Base-by-base conservation (phyloP, 2,329 filamentous ascomycete genomes). In the Paecilomyces formosus region DNA sequence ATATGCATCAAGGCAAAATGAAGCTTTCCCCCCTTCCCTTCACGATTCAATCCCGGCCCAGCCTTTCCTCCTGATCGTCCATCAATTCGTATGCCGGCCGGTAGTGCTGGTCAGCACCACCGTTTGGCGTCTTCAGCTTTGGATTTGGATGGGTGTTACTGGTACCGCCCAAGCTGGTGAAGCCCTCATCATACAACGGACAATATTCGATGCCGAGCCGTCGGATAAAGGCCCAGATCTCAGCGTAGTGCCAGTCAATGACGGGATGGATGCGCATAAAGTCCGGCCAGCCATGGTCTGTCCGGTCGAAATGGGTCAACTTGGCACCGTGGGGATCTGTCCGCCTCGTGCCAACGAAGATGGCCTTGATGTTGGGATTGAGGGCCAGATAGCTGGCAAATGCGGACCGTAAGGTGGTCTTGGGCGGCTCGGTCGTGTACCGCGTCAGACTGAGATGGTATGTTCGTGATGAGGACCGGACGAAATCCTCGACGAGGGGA, bases 221-320 rank as follows among this genome's bases (percentile, higher is more conserved):
- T 30, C 67, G 69, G 81, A 90, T 80, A 70, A 95, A 92, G 18
- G 87, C 85, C 94, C 94, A 97, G 57, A 97, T 93, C 73, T 97
- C 93, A 11, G 85, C 84, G 74, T 97, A 96, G 72, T 94, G 90
- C 94, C 94, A 99, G 75, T 99, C 94, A 69, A 99, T 92, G 9
- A 99, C 89, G 0, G 94, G 93, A 74, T 99, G 92, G 60, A 97
- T 82, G 59, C 94, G 85, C 87, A 97, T 92, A 69, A 97, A 96
- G 51, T 81, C 78, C 35, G 94, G 94, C 94, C 94, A 99, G 1
- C 88, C 92, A 35, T 83, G 79, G 74, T 97, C 94, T 3, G 94
- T 99, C 55, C 82, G 83, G 70, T 96, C 90, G 70, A 97, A 97
- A 74, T 89, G 85, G 45, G 83, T 88, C 67, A 99, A 74, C 15